phyloP scores from a whole-genome alignment of 306 rosid species.

The Inga laurina region DNA sequence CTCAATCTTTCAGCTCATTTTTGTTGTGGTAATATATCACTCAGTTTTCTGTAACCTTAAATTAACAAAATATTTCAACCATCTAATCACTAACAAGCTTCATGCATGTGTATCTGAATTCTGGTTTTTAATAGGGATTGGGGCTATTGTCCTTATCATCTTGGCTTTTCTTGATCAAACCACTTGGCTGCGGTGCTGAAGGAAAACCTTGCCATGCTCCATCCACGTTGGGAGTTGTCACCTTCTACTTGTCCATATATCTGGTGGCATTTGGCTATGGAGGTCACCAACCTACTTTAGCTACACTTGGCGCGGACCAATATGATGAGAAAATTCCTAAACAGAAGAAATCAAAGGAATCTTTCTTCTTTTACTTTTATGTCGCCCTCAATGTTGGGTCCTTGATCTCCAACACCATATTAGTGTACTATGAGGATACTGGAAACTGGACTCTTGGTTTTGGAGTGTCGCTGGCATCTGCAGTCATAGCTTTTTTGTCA shows the following conservation, averaged over 20 bases:
- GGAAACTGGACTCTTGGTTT: conserved; percentile 70
- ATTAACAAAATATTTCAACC: background rate
- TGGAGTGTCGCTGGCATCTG: conserved; percentile 47
- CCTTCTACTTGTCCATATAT: conserved; percentile 63
- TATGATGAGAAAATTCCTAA: conserved; percentile 55
- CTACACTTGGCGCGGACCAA: conserved; percentile 75
- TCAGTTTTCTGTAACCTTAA: background rate
- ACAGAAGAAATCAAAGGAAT: conserved; percentile 38
- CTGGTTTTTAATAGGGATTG: conserved; percentile 46
- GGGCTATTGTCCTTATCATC: conserved; percentile 54
- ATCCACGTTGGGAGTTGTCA: conserved; percentile 38
- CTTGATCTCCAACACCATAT: conserved; percentile 59
- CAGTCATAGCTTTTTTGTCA: conserved; percentile 45
- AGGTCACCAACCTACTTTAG: conserved; percentile 71
- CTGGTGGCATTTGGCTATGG: conserved; percentile 72
- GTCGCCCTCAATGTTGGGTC: conserved; percentile 63
- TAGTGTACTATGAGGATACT: conserved; percentile 60
- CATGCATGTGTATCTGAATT: background rate
- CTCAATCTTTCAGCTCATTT: conserved; percentile 57
- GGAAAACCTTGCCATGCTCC: conserved; percentile 39
- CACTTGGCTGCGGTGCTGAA: conserved; percentile 57
- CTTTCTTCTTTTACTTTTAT: conserved; percentile 66
- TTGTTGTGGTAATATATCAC: conserved; percentile 42
- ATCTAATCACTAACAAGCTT: background rate
- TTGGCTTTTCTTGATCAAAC: conserved; percentile 56